These are phyloP conservation scores for Wickerhamiella pararugosa DNA, from an alignment of 1,139 yeast species.

Conservation along the genomic window DNA sequence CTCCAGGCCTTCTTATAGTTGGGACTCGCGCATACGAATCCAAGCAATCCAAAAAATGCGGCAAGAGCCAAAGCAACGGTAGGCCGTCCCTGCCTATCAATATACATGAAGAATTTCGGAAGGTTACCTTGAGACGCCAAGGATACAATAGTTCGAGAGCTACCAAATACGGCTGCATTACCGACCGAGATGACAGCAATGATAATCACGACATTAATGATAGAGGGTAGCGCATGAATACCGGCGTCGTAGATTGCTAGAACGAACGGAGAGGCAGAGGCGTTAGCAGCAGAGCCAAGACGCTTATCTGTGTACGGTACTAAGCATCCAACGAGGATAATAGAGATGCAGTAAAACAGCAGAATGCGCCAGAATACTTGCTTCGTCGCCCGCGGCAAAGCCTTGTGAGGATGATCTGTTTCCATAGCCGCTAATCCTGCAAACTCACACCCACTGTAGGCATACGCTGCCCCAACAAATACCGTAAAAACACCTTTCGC, in stretches of 20 bases:
- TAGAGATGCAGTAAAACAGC: conserved; percentile 43
- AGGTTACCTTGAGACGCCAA: conserved; percentile 69
- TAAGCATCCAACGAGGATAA: conserved; percentile 43
- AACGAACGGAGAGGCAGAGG: conserved; percentile 56
- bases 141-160: conserved; percentile 67
- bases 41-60: conserved; percentile 52
- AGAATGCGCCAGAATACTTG: conserved; percentile 58
- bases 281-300: conserved; percentile 33
- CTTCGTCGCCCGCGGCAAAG: conserved; percentile 51
- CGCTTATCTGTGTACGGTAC: conserved; percentile 44
- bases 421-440: conserved; percentile 77
- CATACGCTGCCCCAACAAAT: conserved; percentile 70
- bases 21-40: conserved; percentile 54
- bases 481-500: conserved; percentile 69
- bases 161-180: conserved; percentile 54
- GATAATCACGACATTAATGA: conserved; percentile 56
- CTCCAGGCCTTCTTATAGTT: conserved; percentile 52
- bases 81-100: conserved; percentile 65
- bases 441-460: conserved; percentile 69
- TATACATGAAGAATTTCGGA: conserved; percentile 53
- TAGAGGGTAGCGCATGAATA: conserved; percentile 44
- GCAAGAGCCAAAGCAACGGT: conserved; percentile 53
- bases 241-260: conserved; percentile 46
- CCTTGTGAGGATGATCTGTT: conserved; percentile 52
- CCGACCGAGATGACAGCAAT: conserved; percentile 55